A percentile compares a stretch with the other conserved stretches of the same genome.
phyloP scores from a whole-genome alignment of 2,329 filamentous ascomycete species.

The Alternaria conjuncta region DNA sequence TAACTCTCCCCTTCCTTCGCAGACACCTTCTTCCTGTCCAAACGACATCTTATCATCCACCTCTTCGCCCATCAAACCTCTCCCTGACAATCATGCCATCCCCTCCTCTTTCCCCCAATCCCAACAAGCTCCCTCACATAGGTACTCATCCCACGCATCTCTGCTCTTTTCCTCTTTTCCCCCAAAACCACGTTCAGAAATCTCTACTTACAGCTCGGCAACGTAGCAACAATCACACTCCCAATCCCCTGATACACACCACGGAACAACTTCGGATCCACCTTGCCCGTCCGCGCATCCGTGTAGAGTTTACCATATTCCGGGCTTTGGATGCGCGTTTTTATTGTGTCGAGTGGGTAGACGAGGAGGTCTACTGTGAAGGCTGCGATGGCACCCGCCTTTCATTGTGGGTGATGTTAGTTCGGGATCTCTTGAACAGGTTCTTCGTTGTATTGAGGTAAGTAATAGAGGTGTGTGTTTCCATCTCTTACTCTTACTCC shows the following conservation, averaged over 20 bases:
- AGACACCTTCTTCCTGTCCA: no score
- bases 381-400: slow-evolving; percentile 86
- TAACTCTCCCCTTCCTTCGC: no score
- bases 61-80: no score
- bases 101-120: no score
- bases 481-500: no score
- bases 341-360: slow-evolving; percentile 88
- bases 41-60: no score
- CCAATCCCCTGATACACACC: slow-evolving; percentile 89
- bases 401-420: neutral
- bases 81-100: no score
- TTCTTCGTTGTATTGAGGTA: no score
- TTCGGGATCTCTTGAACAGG: neutral
- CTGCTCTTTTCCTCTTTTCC: neutral
- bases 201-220: slow-evolving; percentile 73
- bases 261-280: slow-evolving; percentile 66
- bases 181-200: no score
- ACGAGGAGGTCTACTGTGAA: slow-evolving; percentile 85
- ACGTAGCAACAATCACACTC: slow-evolving; percentile 81
- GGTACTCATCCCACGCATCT: neutral
- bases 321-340: slow-evolving; percentile 82
- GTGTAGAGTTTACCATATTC: slow-evolving; percentile 74
- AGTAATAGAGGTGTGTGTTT: no score
- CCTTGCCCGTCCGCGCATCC: slow-evolving; percentile 61
- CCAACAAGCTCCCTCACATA: no score